A percentile compares a stretch with the other conserved stretches of the same genome.
phyloP scores from a whole-genome alignment of 116 monocot species.

The Cymodocea nodosa region DNA sequence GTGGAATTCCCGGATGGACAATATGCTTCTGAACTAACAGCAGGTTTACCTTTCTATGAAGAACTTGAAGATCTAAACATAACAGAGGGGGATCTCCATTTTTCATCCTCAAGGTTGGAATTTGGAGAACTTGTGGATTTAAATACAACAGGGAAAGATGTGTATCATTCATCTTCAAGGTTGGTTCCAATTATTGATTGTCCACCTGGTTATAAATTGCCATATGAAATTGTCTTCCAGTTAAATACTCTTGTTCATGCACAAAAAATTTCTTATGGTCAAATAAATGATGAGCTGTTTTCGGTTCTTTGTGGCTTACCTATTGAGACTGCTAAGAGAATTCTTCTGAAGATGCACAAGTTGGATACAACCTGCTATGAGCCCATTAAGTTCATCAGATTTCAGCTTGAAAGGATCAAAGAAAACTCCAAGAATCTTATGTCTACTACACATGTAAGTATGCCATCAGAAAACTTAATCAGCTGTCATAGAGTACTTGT shows the following conservation, averaged over 20 bases:
- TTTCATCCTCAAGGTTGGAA: no score
- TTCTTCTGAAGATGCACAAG: slow-evolving; percentile 51
- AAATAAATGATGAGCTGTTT: slow-evolving; percentile 44
- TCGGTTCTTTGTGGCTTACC: slow-evolving; percentile 32
- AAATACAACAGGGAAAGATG: slow-evolving; percentile 15
- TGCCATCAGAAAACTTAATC: slow-evolving; percentile 40
- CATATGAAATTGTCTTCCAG: slow-evolving; percentile 70
- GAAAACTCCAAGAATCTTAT: slow-evolving; percentile 9
- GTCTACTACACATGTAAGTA: slow-evolving; percentile 4
- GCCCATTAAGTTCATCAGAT: slow-evolving; percentile 50
- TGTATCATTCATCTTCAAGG: slow-evolving; percentile 10
- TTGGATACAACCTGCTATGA: slow-evolving; percentile 52
- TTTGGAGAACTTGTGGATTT: slow-evolving; percentile 40
- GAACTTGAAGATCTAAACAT: slow-evolving; percentile 45
- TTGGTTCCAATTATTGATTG: slow-evolving; percentile 51
- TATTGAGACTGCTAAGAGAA: slow-evolving; percentile 23
- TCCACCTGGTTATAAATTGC: slow-evolving; percentile 14
- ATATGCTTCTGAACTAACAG: slow-evolving; percentile 27
- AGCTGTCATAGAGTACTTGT: slow-evolving; percentile 63
- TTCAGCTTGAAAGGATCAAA: slow-evolving; percentile 18
- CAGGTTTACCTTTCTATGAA: slow-evolving; percentile 28
- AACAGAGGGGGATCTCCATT: not conserved
- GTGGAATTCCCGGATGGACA: slow-evolving; percentile 30
- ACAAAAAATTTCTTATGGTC: slow-evolving; percentile 53
- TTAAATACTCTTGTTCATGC: slow-evolving; percentile 78